Percentiles rank a stretch among this genome's conserved stretches.
phyloP scores from a whole-genome alignment of 352 stramenopile species.

The Phytophthora meadii region DNA sequence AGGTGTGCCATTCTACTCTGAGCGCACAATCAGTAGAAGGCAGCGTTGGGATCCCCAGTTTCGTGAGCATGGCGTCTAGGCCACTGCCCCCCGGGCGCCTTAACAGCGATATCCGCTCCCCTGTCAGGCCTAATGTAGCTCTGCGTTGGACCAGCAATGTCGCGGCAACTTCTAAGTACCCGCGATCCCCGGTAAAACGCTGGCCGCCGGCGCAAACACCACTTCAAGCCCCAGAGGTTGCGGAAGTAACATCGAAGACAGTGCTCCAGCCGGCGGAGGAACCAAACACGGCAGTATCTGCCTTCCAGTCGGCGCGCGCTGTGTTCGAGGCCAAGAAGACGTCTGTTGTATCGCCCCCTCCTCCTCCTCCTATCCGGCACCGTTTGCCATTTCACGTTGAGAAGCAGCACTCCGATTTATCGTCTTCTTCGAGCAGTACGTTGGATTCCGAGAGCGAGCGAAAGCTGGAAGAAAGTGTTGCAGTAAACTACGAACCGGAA shows the following conservation, averaged over 20 bases:
- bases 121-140: conserved; percentile 30
- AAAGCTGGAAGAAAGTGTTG: conserved; percentile 21
- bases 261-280: not conserved
- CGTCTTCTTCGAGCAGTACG: conserved; percentile 29
- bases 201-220: conserved; percentile 2
- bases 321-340: conserved; percentile 39
- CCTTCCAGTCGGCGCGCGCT: conserved; percentile 35
- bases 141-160: conserved; percentile 30
- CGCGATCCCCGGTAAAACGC: conserved; percentile 15
- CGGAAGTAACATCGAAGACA: not conserved
- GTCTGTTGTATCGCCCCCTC: not conserved
- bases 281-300: conserved; percentile 10
- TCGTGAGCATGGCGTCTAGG: conserved; percentile 45
- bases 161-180: conserved; percentile 8
- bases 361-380: conserved; percentile 13
- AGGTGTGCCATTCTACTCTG: not conserved
- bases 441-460: conserved; percentile 27
- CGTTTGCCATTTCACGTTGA: conserved; percentile 11
- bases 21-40: conserved; percentile 19
- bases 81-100: conserved; percentile 39
- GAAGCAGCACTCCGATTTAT: conserved; percentile 29
- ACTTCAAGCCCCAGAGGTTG: conserved; percentile 4
- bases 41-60: not conserved
- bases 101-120: conserved; percentile 23
- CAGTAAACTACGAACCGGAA: conserved; percentile 1